Conservation (phyloP, 164 flowering plant species). For the Magnolia changhungtana region DNA sequence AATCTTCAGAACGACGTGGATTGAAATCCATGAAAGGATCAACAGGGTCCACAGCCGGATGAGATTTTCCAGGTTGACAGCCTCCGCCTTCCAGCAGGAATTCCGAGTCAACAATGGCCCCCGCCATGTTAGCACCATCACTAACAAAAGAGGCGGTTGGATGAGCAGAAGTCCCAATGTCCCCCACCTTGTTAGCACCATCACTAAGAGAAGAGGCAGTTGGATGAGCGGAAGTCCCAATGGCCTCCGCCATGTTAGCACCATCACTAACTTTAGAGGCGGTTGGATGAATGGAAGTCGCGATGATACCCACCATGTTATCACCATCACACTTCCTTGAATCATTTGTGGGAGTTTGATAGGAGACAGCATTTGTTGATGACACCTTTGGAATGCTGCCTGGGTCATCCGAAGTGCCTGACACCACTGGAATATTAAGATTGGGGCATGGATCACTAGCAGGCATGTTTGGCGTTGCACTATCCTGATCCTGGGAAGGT, state of each 20-base stretch:
- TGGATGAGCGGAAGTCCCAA: constrained; percentile 5
- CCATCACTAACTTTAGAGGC: too few relatives aligned
- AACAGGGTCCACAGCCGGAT: background rate
- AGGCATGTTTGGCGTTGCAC: constrained; percentile 11
- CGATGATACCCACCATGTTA: too few relatives aligned
- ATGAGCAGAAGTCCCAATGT: constrained; percentile 9
- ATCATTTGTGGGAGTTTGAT: constrained; percentile 3
- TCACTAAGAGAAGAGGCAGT: too few relatives aligned
- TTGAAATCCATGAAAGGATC: constrained; percentile 4
- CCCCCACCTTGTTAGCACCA: constrained; percentile 2
- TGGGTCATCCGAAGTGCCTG: constrained; percentile 17
- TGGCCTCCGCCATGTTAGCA: constrained; percentile 9
- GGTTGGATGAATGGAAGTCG: too few relatives aligned
- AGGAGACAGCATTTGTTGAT: constrained; percentile 2
- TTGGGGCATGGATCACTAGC: background rate
- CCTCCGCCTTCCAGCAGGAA: background rate
- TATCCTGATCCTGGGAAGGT: constrained; percentile 23
- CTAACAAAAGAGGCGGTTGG: background rate
- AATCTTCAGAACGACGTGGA: background rate
- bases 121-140: too few relatives aligned
- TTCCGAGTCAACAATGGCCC: background rate
- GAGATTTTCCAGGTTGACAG: background rate
- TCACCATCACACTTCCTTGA: background rate
- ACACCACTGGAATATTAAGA: constrained; percentile 6
- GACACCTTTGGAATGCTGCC: background rate